phyloP scores from a whole-genome alignment of 495 filamentous ascomycete species.

The Penicillium herquei region DNA sequence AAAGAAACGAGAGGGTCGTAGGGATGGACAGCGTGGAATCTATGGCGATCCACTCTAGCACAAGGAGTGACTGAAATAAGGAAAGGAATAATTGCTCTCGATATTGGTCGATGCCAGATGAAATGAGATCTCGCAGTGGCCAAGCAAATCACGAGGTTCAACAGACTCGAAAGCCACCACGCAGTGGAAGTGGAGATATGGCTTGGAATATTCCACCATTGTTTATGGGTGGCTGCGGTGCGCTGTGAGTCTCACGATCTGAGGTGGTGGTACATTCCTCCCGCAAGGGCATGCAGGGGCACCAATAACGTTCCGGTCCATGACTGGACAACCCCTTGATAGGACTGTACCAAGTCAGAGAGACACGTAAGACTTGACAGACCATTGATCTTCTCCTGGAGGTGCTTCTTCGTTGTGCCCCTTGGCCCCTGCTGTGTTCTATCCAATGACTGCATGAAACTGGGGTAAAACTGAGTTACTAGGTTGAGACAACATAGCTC shows the following conservation, averaged over 20 bases:
- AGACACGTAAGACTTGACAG: neutral
- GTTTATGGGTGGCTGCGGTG: neutral
- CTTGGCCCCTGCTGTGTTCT: neutral
- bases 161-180: neutral
- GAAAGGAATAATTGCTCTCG: neutral
- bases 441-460: neutral
- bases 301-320: neutral
- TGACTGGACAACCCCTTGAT: neutral
- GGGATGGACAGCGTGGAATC: neutral
- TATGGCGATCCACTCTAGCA: neutral
- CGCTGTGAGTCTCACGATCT: neutral
- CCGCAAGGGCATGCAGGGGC: conserved; percentile 2
- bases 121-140: neutral
- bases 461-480: neutral
- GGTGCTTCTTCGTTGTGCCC: neutral
- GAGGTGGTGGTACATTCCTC: neutral
- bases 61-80: neutral
- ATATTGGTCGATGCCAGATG: neutral
- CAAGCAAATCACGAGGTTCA: neutral
- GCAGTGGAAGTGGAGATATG: neutral
- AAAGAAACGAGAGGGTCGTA: neutral
- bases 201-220: neutral
- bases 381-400: neutral
- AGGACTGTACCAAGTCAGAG: neutral
- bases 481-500: too few relatives aligned